These are phyloP conservation scores for Fusarium sp. DNA, from an alignment of 2,329 filamentous ascomycete species.

Conservation along the genomic window DNA sequence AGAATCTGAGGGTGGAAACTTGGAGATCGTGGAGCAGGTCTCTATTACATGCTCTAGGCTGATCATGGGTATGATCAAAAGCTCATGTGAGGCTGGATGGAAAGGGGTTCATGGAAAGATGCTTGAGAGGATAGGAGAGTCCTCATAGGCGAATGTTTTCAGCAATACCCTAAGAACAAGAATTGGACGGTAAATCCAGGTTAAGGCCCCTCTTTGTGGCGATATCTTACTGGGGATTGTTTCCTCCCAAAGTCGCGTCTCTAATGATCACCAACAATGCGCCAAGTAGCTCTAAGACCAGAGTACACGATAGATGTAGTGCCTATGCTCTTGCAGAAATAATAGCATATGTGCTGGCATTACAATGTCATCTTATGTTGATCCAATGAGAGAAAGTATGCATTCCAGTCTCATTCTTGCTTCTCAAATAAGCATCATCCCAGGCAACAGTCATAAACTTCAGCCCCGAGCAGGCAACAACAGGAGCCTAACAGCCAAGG, in stretches of 20 bases:
- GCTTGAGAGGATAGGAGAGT: conserved; percentile 47
- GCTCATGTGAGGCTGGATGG: conserved; percentile 62
- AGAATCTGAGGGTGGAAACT: conserved; percentile 43
- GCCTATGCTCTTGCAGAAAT: neutral
- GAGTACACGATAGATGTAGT: neutral
- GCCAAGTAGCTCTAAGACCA: neutral
- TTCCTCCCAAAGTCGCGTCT: neutral
- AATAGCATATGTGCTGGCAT: neutral
- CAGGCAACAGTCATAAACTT: conserved; percentile 3
- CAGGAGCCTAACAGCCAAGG: neutral
- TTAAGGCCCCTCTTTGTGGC: neutral
- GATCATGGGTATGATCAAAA: conserved; percentile 58
- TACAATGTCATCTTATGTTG: neutral
- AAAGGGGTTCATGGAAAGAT: conserved; percentile 60
- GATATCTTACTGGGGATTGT: too few relatives aligned
- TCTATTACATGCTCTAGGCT: conserved; percentile 61
- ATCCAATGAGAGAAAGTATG: neutral
- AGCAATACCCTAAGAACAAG: neutral
- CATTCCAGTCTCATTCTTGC: neutral
- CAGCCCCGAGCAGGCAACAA: conserved; percentile 13
- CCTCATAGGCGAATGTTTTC: conserved; percentile 1
- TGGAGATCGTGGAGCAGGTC: conserved; percentile 60
- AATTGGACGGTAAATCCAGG: neutral
- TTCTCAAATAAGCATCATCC: neutral
- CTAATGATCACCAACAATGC: neutral